Conservation (phyloP, 164 flowering plant genomes). For the Paratinospora sagittata region DNA sequence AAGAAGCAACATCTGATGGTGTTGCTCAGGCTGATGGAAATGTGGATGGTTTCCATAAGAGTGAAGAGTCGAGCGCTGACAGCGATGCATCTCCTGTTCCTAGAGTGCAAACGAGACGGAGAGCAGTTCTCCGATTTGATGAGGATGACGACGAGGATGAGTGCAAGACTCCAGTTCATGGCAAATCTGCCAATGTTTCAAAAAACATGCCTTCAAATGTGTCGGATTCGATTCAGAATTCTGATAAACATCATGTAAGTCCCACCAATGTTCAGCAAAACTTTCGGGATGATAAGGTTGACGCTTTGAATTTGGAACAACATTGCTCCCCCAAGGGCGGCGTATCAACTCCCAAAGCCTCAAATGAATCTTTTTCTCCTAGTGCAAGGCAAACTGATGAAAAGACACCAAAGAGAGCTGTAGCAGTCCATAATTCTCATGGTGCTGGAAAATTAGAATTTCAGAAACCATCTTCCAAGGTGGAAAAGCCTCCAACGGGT, state of each 20-base stretch:
- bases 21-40: constrained; percentile 26
- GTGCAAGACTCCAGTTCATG: constrained; percentile 70
- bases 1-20: constrained; percentile 43
- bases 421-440: constrained; percentile 12
- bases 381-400: constrained; percentile 27
- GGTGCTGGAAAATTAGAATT: constrained; percentile 33
- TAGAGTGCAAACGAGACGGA: constrained; percentile 37
- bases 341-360: constrained; percentile 13
- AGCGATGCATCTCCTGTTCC: constrained; percentile 19
- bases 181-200: constrained; percentile 28
- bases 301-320: constrained; percentile 10
- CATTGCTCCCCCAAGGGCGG: constrained; percentile 19
- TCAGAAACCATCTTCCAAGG: constrained; percentile 28
- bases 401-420: constrained; percentile 27
- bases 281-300: constrained; percentile 19
- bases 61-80: constrained; percentile 23
- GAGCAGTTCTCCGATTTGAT: constrained; percentile 56
- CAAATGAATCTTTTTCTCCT: constrained; percentile 20
- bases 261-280: constrained; percentile 15
- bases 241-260: constrained; percentile 16
- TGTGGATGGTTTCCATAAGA: constrained; percentile 21
- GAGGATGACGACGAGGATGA: constrained; percentile 55
- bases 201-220: constrained; percentile 19
- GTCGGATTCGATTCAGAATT: constrained; percentile 23
- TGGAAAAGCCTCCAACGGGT: constrained; percentile 20